Base-by-base conservation (phyloP, 1,284 basidiomycete species). In the Melampsora americana region DNA sequence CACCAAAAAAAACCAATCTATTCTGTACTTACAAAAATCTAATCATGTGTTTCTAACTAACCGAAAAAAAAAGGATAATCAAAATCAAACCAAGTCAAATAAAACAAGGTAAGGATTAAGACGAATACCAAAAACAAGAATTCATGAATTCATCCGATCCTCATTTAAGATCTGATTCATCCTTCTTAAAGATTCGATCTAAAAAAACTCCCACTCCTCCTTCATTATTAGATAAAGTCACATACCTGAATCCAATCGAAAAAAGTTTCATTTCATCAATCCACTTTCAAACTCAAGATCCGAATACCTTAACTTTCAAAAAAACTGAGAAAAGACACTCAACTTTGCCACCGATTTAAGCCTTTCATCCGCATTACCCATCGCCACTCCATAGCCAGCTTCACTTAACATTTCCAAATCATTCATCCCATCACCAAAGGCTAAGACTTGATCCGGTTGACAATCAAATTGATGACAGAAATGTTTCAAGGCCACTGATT, bases 171-270 rank as follows among this genome's bases (percentile, higher is more conserved):
- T n/a, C n/a, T n/a, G n/a, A n/a, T n/a, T n/a, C n/a, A n/a, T n/a
- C n/a, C n/a, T 35, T 35, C 14, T 12, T 53, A 23, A 53, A 53
- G 50, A 53, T 53, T 12, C 14, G 4, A 23, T 53, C 50, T 23
- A 53, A 53, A 12, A 53, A 53, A 18, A 53, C 50, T 23, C 50
- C 50, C 3, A 53, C 50, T 5, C 50, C 50, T 53, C 50, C 50
- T 23, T 53, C 50, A 53, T 53, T 53, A 53, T 53, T 53, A 53
- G 50, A 53, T 18, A 53, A 23, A 20, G 50, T 53, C 50, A 23
- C 16, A 23, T 5, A 53, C 50, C 50, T 53, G 12, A 53, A 53
- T 12, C 50, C 16, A 12, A 53, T 5, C 4, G 18, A 23, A 53
- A 4, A 53, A 5, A 23, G 12, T 5, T 5, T 3, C 50, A 3